These are phyloP conservation scores for Aspergillus homomorphus DNA, from an alignment of 495 filamentous ascomycete species.

Conservation along the genomic window DNA sequence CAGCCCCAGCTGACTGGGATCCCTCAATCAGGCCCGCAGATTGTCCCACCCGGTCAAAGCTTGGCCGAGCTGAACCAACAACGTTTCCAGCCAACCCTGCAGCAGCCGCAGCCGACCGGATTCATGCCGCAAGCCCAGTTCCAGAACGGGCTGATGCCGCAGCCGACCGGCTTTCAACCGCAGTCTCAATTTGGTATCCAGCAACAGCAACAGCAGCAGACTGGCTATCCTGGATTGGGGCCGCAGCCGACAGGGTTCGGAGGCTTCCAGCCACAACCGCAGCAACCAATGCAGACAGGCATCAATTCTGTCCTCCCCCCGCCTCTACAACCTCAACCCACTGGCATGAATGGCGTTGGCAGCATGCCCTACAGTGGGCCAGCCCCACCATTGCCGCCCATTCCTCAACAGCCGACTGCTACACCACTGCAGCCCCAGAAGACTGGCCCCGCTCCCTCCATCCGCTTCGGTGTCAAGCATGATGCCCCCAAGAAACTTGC, in stretches of 20 bases:
- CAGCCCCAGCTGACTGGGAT: conserved; percentile 85
- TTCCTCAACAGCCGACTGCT: conserved; percentile 50
- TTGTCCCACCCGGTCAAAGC: conserved; percentile 73
- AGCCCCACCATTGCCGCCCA: conserved; percentile 40
- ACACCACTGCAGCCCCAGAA: conserved; percentile 75
- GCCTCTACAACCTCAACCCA: conserved; percentile 48
- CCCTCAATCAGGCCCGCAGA: conserved; percentile 43
- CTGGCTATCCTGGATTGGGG: conserved; percentile 58
- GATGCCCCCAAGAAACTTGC: conserved; percentile 69
- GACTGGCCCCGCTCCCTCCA: conserved; percentile 87
- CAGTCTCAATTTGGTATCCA: conserved; percentile 53
- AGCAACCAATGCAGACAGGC: conserved; percentile 49
- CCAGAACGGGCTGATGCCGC: conserved; percentile 46
- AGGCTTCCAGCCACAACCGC: conserved; percentile 39
- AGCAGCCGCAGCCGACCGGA: conserved; percentile 55
- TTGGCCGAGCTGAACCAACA: conserved; percentile 67
- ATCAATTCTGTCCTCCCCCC: conserved; percentile 46
- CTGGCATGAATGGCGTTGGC: conserved; percentile 57
- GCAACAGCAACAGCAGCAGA: conserved; percentile 49
- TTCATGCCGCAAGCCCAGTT: conserved; percentile 54
- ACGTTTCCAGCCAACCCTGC: conserved; percentile 52
- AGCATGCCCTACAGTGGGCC: conserved; percentile 38
- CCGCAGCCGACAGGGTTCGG: conserved; percentile 66
- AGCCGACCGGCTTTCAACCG: conserved; percentile 52
- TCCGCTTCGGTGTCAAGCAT: conserved; percentile 77